These are phyloP conservation scores for Lactarius sanguifluus DNA, from an alignment of 768 basidiomycete species.

Conservation along the genomic window DNA sequence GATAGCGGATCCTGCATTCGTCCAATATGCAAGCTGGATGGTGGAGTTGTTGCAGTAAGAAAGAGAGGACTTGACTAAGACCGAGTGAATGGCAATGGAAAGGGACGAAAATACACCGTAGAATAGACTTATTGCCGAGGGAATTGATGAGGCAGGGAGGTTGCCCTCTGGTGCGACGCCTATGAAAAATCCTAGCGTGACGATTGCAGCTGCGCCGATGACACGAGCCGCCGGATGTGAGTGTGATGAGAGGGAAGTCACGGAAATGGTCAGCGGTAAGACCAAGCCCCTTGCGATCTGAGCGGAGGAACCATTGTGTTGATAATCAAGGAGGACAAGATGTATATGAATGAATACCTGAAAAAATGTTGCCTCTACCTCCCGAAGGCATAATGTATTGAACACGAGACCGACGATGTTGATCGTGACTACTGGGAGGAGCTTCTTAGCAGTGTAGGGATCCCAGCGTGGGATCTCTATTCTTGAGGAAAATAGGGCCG, in stretches of 20 bases:
- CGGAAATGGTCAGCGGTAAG: constrained; percentile 75
- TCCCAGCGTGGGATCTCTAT: constrained; percentile 61
- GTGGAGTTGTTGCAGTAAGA: constrained; percentile 69
- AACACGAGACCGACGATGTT: constrained; percentile 77
- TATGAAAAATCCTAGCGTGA: constrained; percentile 74
- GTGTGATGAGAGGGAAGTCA: constrained; percentile 61
- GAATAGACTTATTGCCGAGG: constrained; percentile 57
- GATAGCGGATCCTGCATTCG: constrained; percentile 65
- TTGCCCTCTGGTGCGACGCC: constrained; percentile 62
- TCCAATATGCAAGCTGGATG: constrained; percentile 77
- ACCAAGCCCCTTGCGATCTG: constrained; percentile 86
- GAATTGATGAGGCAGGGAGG: constrained; percentile 44
- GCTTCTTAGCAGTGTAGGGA: constrained; percentile 52
- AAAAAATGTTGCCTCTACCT: constrained; percentile 80
- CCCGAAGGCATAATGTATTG: constrained; percentile 75
- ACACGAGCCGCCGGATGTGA: constrained; percentile 54
- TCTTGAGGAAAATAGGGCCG: constrained; percentile 47
- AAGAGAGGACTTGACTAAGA: constrained; percentile 69
- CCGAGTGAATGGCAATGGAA: constrained; percentile 74
- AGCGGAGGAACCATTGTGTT: neutral
- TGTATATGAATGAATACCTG: constrained; percentile 46
- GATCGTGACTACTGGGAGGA: constrained; percentile 61
- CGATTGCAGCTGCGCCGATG: constrained; percentile 57
- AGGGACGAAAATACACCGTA: constrained; percentile 73
- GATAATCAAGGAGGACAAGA: neutral